Evolutionary conservation across 2,329 filamentous ascomycete genomes (phyloP), one percentile per base, ranked within the genome.

Genomic region (Nothopassalora personata): DNA sequence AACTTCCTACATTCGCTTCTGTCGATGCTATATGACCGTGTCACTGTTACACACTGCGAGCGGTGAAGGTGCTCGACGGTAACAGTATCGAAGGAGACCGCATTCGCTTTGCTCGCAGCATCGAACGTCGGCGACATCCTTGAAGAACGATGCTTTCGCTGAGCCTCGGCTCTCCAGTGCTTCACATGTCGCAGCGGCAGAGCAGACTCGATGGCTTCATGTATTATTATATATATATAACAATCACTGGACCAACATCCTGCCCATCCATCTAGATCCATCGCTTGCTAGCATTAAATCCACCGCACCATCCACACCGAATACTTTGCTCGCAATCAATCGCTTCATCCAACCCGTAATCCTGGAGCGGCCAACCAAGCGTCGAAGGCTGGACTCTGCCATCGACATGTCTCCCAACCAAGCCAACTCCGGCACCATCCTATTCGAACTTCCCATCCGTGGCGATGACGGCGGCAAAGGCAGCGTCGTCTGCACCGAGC

Each of bases 401-500:
- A n/a, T 34, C 49, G 49, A 51, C 27, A 51, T 51, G 49, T 51
- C 49, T 51, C 30, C 47, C 47, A 49, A 10, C 8, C 18, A 2
- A 27, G 9, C 47, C 47, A 49, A 15, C 5, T 18, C 43, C 46
- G 11, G 19, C 46, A 28, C 28, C n/a, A 18, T 34, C 7, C 49
- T 51, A 8, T 51, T 51, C 49, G 49, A 51, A 10, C 28, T 51
- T n/a, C 46, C 46, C 46, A 28, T 49, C 46, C 49, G 49, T 4
- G 15, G 11, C 30, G 27, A n/a, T 18, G 49, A 30, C 15, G 28
- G 30, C 43, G 62, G 65, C 55, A 61, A 62, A 8, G 71, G 91
- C 64, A 66, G 66, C 8, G 59, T 92, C 63, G 76, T 80, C 63
- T 85, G 84, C 78, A 86, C 86, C 10, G 76, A 82, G 56, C 86